Conservation (phyloP, 768 basidiomycete species). For the Auricularia auricula-judae region DNA sequence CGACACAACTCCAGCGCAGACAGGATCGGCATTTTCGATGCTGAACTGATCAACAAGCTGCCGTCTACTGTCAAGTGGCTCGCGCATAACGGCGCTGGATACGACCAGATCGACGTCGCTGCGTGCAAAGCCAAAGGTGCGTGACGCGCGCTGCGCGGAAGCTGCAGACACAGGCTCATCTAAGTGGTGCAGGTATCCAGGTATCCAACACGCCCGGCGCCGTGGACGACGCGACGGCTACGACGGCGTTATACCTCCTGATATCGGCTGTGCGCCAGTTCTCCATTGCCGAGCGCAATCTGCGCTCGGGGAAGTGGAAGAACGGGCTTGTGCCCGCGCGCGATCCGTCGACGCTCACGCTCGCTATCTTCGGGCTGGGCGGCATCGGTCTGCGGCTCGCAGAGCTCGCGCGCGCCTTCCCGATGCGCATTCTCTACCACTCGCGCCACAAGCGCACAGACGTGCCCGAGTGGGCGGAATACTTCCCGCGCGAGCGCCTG, state of each 20-base stretch:
- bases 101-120: constrained; percentile 74
- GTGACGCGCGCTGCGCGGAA: constrained; percentile 4
- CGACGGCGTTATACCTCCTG: constrained; percentile 74
- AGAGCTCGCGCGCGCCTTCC: constrained; percentile 65
- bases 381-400: constrained; percentile 67
- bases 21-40: constrained; percentile 68
- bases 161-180: neutral
- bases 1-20: constrained; percentile 58
- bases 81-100: constrained; percentile 87
- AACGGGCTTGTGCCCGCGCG: constrained; percentile 36
- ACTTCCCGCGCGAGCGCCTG: constrained; percentile 49
- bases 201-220: constrained; percentile 86
- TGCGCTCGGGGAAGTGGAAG: constrained; percentile 55
- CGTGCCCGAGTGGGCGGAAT: constrained; percentile 66
- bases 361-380: constrained; percentile 66
- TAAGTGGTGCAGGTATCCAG: constrained; percentile 40
- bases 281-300: constrained; percentile 47
- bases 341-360: constrained; percentile 56
- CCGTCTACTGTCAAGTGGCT: constrained; percentile 70
- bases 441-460: constrained; percentile 44
- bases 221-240: constrained; percentile 86
- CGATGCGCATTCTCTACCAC: constrained; percentile 84
- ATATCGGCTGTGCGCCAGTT: constrained; percentile 70
- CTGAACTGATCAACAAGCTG: constrained; percentile 59
- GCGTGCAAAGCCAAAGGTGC: constrained; percentile 63